phyloP scores from a whole-genome alignment of 2,329 filamentous ascomycete species.

The Colletotrichum zoysiae region DNA sequence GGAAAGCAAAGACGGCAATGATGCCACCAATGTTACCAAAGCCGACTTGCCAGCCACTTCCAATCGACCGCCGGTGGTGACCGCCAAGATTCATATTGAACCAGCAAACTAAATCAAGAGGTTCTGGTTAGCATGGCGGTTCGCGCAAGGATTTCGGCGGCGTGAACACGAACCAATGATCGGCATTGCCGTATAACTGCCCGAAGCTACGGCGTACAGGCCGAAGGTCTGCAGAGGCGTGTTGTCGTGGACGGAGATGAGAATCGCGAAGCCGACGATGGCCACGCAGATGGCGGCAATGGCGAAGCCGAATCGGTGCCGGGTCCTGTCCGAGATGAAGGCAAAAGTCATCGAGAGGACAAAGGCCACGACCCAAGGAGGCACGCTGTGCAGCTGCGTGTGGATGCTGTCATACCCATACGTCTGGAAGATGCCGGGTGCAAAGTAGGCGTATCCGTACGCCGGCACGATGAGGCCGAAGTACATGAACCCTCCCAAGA shows the following conservation, averaged over 20 bases:
- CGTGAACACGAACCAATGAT: conserved; percentile 62
- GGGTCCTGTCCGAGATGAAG: conserved; percentile 75
- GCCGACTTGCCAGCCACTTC: conserved; percentile 81
- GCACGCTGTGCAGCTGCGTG: conserved; percentile 70
- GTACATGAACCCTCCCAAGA: conserved; percentile 84
- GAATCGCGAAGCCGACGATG: conserved; percentile 81
- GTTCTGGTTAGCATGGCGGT: not conserved
- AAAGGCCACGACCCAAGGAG: conserved; percentile 77
- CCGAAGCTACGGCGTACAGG: conserved; percentile 84
- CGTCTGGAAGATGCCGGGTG: conserved; percentile 76
- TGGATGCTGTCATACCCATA: conserved; percentile 72
- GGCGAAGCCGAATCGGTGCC: conserved; percentile 81
- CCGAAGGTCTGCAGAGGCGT: conserved; percentile 78
- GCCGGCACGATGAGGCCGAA: conserved; percentile 83
- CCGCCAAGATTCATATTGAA: conserved; percentile 84
- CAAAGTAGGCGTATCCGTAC: conserved; percentile 84
- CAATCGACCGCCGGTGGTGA: conserved; percentile 77
- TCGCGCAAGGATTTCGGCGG: too few species aligned
- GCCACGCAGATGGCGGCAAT: conserved; percentile 76
- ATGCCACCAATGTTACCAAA: conserved; percentile 87
- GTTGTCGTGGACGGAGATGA: conserved; percentile 79
- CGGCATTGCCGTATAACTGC: conserved; percentile 89
- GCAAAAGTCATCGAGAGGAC: conserved; percentile 83
- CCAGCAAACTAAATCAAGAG: conserved; percentile 71
- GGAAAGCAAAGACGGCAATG: conserved; percentile 79